Evolutionary conservation across 768 basidiomycete genomes (phyloP), one percentile per base, ranked within the genome.

Genomic region (Amanita rubescens): DNA sequence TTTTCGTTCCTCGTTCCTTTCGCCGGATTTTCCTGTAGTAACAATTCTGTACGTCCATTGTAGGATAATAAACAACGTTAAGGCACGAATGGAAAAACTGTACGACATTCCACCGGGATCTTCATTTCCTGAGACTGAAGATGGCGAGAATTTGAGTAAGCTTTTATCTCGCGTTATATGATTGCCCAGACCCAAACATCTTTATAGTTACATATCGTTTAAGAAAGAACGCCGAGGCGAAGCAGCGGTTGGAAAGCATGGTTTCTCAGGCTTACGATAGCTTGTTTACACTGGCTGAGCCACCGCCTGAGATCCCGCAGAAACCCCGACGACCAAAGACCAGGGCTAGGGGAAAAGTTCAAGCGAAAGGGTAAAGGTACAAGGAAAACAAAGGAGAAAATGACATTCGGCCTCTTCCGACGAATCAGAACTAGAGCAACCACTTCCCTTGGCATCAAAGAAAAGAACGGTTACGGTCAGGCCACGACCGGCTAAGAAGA

Each of bases 1-100:
- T 27, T 22, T 19, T n/a, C n/a, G n/a, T n/a, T n/a, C n/a, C n/a
- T n/a, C n/a, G n/a, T n/a, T n/a, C n/a, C n/a, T n/a, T n/a, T n/a
- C n/a, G n/a, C n/a, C n/a, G n/a, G n/a, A n/a, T n/a, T n/a, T n/a
- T n/a, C n/a, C n/a, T 59, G 54, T 59, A 55, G 33, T 53, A 50
- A 51, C 46, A 38, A 22, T 55, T 34, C 34, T 51, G 51, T 51
- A 19, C 24, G 11, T 33, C 42, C 22, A 52, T 44, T 48, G 49
- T 62, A 67, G 66, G 58, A 49, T 67, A 57, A 55, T 67, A 12
- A 59, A 60, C 55, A 63, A 63, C 55, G 66, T 67, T 37, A 59
- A 58, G n/a, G 58, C 58, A 44, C 60, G 66, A 42, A 63, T 67
- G 62, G 62, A 66, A 55, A 47, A 52, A 5, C 49, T 67, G 19